Percentiles rank a stretch among this genome's conserved stretches.
phyloP scores from a whole-genome alignment of 2,329 filamentous ascomycete species.

The Fusarium circinatum region DNA sequence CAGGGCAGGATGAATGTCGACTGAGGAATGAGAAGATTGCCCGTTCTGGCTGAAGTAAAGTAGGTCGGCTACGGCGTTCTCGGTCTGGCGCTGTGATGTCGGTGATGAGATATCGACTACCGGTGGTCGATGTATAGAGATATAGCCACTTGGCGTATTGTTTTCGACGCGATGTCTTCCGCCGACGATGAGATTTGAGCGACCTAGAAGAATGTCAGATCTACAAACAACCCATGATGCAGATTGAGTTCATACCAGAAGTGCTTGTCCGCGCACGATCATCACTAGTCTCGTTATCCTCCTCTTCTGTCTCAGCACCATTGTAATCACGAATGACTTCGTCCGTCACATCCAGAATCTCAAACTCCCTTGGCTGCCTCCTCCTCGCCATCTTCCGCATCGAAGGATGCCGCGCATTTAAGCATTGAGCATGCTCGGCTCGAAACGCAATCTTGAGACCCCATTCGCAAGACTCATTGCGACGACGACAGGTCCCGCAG shows the following conservation, averaged over 20 bases:
- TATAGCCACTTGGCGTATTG: conserved; percentile 14
- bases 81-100: conserved; percentile 45
- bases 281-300: conserved; percentile 22
- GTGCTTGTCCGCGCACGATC: not conserved
- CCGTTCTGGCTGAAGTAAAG: conserved; percentile 50
- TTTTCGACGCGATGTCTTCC: not conserved
- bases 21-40: conserved; percentile 17
- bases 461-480: conserved; percentile 50
- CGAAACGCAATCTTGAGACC: conserved; percentile 52
- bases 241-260: conserved; percentile 4
- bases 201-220: not conserved
- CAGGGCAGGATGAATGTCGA: conserved; percentile 35
- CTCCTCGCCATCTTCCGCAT: conserved; percentile 47
- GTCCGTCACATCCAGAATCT: conserved; percentile 51
- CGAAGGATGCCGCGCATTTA: conserved; percentile 48
- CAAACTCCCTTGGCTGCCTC: conserved; percentile 44
- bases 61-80: conserved; percentile 50
- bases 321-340: conserved; percentile 52
- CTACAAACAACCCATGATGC: not conserved
- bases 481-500: conserved; percentile 49
- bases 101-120: conserved; percentile 28
- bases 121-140: conserved; percentile 1
- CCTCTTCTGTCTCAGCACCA: conserved; percentile 37
- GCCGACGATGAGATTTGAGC: not conserved
- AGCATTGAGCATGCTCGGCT: conserved; percentile 49